These are phyloP conservation scores for Aspergillus jensenii DNA, from an alignment of 2,329 filamentous ascomycete species.

Conservation along the genomic window DNA sequence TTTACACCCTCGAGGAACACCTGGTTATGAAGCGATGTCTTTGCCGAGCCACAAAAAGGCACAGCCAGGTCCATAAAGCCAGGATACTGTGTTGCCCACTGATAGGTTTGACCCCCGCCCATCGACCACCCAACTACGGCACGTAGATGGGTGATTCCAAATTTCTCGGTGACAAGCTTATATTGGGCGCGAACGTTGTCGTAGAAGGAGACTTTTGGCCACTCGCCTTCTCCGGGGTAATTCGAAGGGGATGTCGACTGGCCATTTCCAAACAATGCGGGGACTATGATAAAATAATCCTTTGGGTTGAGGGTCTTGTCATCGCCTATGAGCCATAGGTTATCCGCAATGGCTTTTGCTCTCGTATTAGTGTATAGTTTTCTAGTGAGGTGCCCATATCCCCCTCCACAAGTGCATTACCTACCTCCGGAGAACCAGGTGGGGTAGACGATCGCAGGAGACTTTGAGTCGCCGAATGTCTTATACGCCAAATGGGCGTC, in stretches of 20 bases:
- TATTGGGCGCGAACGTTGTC: slow-evolving; percentile 70
- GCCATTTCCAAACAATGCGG: slow-evolving; percentile 68
- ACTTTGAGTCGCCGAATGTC: slow-evolving; percentile 64
- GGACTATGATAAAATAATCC: slow-evolving; percentile 67
- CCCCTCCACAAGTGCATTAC: slow-evolving; percentile 18
- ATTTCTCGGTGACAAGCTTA: slow-evolving; percentile 62
- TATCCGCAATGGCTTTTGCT: slow-evolving; percentile 59
- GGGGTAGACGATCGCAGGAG: slow-evolving; percentile 71
- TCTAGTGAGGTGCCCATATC: background rate
- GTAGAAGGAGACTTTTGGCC: slow-evolving; percentile 64
- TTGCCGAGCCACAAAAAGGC: slow-evolving; percentile 67
- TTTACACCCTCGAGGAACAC: slow-evolving; percentile 68
- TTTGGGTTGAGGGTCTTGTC: slow-evolving; percentile 64
- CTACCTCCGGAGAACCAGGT: slow-evolving; percentile 69
- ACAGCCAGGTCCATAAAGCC: slow-evolving; percentile 65
- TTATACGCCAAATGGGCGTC: slow-evolving; percentile 73
- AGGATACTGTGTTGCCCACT: slow-evolving; percentile 63
- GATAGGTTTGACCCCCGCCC: slow-evolving; percentile 66
- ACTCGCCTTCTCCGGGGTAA: slow-evolving; percentile 53
- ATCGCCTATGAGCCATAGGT: slow-evolving; percentile 70
- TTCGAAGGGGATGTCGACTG: slow-evolving; percentile 70
- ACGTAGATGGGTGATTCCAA: slow-evolving; percentile 60
- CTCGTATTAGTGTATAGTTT: background rate
- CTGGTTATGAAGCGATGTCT: slow-evolving; percentile 65
- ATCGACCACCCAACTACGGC: slow-evolving; percentile 70